Evolutionary conservation across 2,329 filamentous ascomycete genomes (phyloP).

Genomic region (Didymella segeticola): DNA sequence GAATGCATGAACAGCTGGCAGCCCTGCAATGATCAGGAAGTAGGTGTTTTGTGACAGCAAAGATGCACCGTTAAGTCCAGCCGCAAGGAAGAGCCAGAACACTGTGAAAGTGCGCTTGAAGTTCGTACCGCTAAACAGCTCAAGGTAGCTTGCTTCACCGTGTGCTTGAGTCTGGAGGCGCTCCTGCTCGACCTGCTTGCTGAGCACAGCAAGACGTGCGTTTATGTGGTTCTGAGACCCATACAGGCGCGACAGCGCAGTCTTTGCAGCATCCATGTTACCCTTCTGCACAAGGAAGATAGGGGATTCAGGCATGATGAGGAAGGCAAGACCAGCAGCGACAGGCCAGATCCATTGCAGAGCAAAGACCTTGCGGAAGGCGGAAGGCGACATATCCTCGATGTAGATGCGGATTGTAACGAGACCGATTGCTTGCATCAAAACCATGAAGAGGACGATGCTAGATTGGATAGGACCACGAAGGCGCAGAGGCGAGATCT

Average conservation of each 20-base stretch:
- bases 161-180: not conserved
- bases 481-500: conserved; percentile 14
- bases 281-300: conserved; percentile 11
- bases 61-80: conserved; percentile 15
- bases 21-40: conserved; percentile 14
- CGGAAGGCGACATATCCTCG: not conserved
- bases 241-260: conserved; percentile 5
- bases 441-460: conserved; percentile 12
- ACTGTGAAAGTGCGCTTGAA: conserved; percentile 15
- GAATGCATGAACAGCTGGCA: conserved; percentile 10
- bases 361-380: conserved; percentile 7
- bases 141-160: conserved; percentile 6
- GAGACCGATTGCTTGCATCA: conserved; percentile 15
- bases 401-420: conserved; percentile 12
- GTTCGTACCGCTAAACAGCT: conserved; percentile 9
- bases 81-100: conserved; percentile 13
- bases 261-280: conserved; percentile 9
- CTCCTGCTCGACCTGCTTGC: conserved; percentile 8
- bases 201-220: conserved; percentile 5
- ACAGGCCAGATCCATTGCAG: conserved; percentile 14
- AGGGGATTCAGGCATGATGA: conserved; percentile 15
- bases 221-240: conserved; percentile 9
- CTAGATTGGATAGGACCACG: conserved; percentile 14
- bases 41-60: conserved; percentile 12
- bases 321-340: not conserved